phyloP scores from a whole-genome alignment of 805 yeast genomes.

The Maudiozyma serrabonitensis region DNA sequence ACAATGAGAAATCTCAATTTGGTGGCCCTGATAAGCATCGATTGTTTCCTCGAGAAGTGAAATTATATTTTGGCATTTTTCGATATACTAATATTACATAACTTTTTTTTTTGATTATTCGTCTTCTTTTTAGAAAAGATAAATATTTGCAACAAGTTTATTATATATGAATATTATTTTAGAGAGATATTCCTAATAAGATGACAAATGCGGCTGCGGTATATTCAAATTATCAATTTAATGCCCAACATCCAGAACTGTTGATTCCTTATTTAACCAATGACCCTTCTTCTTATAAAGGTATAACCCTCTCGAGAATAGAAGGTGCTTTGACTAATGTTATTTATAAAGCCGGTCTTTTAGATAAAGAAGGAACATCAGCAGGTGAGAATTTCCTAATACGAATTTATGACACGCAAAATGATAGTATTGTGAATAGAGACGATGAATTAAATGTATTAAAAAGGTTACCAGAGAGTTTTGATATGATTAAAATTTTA shows the following conservation, averaged over 20 bases:
- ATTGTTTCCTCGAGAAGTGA: neutral
- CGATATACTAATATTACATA: too few species aligned
- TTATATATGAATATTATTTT: too few species aligned
- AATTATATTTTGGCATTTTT: too few species aligned
- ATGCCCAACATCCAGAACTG: slow-evolving; percentile 4
- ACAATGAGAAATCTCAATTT: too few species aligned
- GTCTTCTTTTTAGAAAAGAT: too few species aligned
- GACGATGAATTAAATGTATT: slow-evolving; percentile 62
- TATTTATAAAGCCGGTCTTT: slow-evolving; percentile 55
- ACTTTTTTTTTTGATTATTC: too few species aligned
- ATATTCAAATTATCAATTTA: neutral
- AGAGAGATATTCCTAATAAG: neutral
- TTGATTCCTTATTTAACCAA: slow-evolving; percentile 6
- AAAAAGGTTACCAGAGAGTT: slow-evolving; percentile 49
- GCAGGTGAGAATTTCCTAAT: slow-evolving; percentile 35
- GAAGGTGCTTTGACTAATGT: slow-evolving; percentile 89
- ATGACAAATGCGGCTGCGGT: neutral
- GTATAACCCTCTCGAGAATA: slow-evolving; percentile 37
- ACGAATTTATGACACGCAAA: slow-evolving; percentile 80
- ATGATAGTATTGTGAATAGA: slow-evolving; percentile 73
- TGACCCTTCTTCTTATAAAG: neutral
- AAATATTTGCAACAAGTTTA: too few species aligned
- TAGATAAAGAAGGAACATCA: neutral
- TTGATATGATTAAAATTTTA: slow-evolving; percentile 36
- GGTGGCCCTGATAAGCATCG: too few species aligned